Evolutionary conservation across 441 rosid genomes (phyloP).

Genomic region (Adansonia gregorii): DNA sequence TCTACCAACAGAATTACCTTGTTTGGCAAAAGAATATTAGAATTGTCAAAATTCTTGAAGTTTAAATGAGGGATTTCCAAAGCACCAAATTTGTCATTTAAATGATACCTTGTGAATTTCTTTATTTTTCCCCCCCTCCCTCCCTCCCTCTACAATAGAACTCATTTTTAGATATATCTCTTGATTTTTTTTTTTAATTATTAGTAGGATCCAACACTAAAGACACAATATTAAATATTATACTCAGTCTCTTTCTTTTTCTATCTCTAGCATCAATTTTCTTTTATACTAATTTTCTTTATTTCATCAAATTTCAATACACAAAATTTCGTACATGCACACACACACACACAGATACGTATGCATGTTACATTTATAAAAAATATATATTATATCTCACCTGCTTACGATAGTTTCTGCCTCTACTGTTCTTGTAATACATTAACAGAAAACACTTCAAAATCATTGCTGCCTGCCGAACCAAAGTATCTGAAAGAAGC

Average conservation of each 20-base stretch:
- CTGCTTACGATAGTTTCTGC: slow-evolving; percentile 74
- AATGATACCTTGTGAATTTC: neutral
- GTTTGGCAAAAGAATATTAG: neutral
- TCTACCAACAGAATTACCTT: neutral
- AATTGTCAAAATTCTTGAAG: neutral
- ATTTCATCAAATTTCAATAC: neutral
- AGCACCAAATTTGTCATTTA: neutral
- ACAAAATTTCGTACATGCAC: neutral
- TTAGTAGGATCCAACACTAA: neutral
- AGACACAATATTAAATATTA: neutral
- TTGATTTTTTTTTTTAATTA: neutral
- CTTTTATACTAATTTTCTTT: neutral
- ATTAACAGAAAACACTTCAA: slow-evolving; percentile 67
- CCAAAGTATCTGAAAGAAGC: slow-evolving; percentile 63
- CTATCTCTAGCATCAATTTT: neutral
- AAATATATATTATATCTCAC: slow-evolving; percentile 37
- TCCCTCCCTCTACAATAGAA: neutral
- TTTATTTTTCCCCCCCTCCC: neutral
- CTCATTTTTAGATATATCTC: neutral
- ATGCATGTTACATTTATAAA: neutral
- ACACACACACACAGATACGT: neutral
- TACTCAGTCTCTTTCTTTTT: neutral
- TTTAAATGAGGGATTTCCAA: neutral
- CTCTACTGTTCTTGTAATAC: slow-evolving; percentile 73
- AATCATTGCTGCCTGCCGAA: slow-evolving; percentile 71